Percentiles rank a stretch among this genome's conserved stretches.
Evolutionary conservation across 345 rosid species (phyloP).

Genomic region (Ceriops zippeliana): DNA sequence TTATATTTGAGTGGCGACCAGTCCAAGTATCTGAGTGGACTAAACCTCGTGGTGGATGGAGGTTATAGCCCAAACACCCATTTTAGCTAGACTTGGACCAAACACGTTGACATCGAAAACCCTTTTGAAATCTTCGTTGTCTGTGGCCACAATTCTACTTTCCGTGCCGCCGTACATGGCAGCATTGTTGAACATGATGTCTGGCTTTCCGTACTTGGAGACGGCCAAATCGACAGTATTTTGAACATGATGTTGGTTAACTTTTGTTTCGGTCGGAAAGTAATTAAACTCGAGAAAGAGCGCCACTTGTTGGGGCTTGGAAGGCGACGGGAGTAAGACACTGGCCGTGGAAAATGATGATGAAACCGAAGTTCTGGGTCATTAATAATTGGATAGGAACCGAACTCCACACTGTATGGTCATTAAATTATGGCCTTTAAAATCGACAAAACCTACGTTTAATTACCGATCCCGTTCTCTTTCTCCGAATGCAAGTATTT

Average conservation of each 20-base stretch:
- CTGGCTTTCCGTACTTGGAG: slow-evolving; percentile 30
- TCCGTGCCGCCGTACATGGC: slow-evolving; percentile 8
- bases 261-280: no score
- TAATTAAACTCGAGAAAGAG: no score
- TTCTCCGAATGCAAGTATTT: no score
- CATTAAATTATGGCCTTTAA: no score
- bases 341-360: not conserved
- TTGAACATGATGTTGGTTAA: no score
- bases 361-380: no score
- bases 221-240: slow-evolving; percentile 23
- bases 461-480: no score
- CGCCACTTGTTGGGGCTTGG: no score
- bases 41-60: slow-evolving; percentile 44
- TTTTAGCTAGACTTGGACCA: slow-evolving; percentile 11
- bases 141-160: not conserved
- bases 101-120: slow-evolving; percentile 12
- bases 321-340: not conserved
- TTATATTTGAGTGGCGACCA: slow-evolving; percentile 38
- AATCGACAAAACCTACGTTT: no score
- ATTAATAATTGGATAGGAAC: no score
- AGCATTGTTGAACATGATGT: slow-evolving; percentile 31
- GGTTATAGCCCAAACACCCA: slow-evolving; percentile 31
- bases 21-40: slow-evolving; percentile 38
- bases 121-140: slow-evolving; percentile 11
- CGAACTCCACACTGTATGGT: no score